Conservation (phyloP, 2,329 filamentous ascomycete genomes). For the Nannizziopsis barbatae region DNA sequence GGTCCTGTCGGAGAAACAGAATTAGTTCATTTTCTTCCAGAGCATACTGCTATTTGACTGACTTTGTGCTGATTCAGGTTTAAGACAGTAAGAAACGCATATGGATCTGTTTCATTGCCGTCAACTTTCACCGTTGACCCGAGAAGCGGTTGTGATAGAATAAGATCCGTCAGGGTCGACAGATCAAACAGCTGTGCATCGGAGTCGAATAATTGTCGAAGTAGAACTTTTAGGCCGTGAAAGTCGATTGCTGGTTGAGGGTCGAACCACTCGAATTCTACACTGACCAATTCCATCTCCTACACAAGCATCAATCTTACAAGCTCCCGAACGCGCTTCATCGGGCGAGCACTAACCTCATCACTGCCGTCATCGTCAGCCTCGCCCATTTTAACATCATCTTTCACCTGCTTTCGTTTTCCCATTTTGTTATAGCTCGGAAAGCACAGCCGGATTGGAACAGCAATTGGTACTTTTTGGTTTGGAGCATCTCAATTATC, state of each 20-base stretch:
- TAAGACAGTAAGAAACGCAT: slow-evolving; percentile 79
- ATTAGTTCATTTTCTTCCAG: neutral
- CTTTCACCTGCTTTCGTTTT: slow-evolving; percentile 41
- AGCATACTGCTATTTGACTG: slow-evolving; percentile 4
- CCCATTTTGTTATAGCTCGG: slow-evolving; percentile 32
- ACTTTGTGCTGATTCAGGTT: slow-evolving; percentile 66
- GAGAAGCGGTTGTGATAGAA: slow-evolving; percentile 74
- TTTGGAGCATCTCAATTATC: neutral
- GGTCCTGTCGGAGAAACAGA: slow-evolving; percentile 40
- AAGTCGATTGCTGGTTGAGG: slow-evolving; percentile 83
- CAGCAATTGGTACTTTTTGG: neutral
- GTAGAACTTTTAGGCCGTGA: slow-evolving; percentile 79
- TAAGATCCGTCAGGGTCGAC: slow-evolving; percentile 72
- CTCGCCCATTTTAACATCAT: slow-evolving; percentile 36
- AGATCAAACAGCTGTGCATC: slow-evolving; percentile 79
- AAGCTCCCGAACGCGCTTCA: neutral
- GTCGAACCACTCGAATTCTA: slow-evolving; percentile 99
- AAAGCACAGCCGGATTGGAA: neutral
- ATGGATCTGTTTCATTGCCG: slow-evolving; percentile 82
- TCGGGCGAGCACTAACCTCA: slow-evolving; percentile 23
- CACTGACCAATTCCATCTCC: slow-evolving; percentile 85
- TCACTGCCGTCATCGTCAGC: slow-evolving; percentile 32
- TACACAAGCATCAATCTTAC: slow-evolving; percentile 27
- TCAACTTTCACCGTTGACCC: slow-evolving; percentile 97
- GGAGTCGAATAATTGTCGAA: slow-evolving; percentile 84